phyloP scores from a whole-genome alignment of 768 basidiomycete species.

The Lepiota brunneoincarnata region DNA sequence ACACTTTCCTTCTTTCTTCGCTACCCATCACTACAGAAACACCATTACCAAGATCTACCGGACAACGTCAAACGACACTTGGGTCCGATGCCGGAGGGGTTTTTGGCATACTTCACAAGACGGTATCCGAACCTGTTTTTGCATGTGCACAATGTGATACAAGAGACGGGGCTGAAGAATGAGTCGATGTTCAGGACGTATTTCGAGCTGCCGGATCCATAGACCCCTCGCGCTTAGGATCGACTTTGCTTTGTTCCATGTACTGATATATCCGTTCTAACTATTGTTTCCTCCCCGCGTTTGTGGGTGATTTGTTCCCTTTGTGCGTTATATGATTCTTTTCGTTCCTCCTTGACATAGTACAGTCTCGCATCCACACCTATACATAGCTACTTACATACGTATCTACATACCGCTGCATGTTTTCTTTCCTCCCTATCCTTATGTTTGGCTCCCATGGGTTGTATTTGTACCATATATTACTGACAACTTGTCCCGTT shows the following conservation, averaged over 20 bases:
- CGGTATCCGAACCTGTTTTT: constrained; percentile 91
- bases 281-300: not conserved
- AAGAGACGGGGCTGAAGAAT: constrained; percentile 61
- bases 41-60: constrained; percentile 96
- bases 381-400: too few relatives aligned
- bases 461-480: too few relatives aligned
- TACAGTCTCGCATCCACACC: too few relatives aligned
- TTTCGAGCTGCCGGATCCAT: constrained; percentile 63
- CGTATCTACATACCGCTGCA: too few relatives aligned
- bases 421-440: too few relatives aligned
- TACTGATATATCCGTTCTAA: constrained; percentile 4
- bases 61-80: constrained; percentile 86
- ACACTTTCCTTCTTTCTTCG: too few relatives aligned
- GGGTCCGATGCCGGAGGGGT: constrained; percentile 90
- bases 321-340: not conserved
- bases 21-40: constrained; percentile 60
- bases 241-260: constrained; percentile 16
- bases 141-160: constrained; percentile 86
- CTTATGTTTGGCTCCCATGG: too few relatives aligned
- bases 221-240: constrained; percentile 13
- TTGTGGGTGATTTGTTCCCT: not conserved
- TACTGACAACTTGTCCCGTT: too few relatives aligned
- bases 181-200: constrained; percentile 93
- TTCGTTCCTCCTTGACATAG: not conserved
- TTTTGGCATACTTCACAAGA: constrained; percentile 87